Evolutionary conservation across 139 green algal genomes (phyloP).

Genomic region (Picocystis salinarum): DNA sequence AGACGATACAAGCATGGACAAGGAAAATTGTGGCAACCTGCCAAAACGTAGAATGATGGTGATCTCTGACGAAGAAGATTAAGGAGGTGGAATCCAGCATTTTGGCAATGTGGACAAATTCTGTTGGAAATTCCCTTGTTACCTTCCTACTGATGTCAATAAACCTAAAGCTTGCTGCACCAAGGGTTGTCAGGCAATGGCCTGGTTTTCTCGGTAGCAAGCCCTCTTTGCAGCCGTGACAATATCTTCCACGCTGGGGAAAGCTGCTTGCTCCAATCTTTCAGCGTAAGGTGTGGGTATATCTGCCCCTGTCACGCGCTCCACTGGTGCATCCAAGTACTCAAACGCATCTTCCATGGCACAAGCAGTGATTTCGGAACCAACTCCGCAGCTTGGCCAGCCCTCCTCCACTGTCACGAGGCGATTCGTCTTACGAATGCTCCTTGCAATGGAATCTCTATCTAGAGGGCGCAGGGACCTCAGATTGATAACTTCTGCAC

Average conservation of each 20-base stretch:
- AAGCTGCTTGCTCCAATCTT: constrained; percentile 64
- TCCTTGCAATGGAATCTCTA: constrained; percentile 52
- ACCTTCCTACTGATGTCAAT: too few relatives aligned
- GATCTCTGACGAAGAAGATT: too few relatives aligned
- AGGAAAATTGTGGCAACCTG: too few relatives aligned
- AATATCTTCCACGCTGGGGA: constrained; percentile 31
- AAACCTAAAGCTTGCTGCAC: too few relatives aligned
- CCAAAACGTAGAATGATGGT: too few relatives aligned
- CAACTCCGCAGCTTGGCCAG: constrained; percentile 84
- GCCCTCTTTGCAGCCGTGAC: too few relatives aligned
- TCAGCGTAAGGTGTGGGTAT: constrained; percentile 92
- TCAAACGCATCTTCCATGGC: constrained; percentile 88
- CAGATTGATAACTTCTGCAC: constrained; percentile 89
- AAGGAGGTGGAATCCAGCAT: too few relatives aligned
- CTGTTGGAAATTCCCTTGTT: too few relatives aligned
- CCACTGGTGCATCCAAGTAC: constrained; percentile 82
- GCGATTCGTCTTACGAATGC: constrained; percentile 72
- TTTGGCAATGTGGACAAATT: too few relatives aligned
- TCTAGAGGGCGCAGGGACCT: constrained; percentile 85
- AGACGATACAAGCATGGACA: too few relatives aligned
- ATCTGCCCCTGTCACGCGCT: constrained; percentile 65
- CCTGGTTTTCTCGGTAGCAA: too few relatives aligned
- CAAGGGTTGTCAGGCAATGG: too few relatives aligned
- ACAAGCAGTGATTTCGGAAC: constrained; percentile 49
- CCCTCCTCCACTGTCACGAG: constrained; percentile 88